These are phyloP conservation scores for Aureobasidium sp. DNA, from an alignment of 2,329 filamentous ascomycete species.

Conservation along the genomic window DNA sequence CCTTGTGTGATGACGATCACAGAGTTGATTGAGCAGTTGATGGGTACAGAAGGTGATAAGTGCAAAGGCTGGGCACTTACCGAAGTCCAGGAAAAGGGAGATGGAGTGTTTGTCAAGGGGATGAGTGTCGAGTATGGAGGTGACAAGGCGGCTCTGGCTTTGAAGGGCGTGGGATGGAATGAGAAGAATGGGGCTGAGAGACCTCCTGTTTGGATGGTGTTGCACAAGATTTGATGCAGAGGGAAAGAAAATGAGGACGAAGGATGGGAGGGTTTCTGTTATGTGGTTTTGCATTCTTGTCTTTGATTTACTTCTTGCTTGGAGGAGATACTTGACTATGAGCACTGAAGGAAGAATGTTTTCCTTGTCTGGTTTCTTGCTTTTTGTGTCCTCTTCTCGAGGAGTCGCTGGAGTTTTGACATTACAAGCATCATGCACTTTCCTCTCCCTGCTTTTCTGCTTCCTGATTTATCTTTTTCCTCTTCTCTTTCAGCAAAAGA, in stretches of 20 bases:
- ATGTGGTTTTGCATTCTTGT: not conserved
- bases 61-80: constrained; percentile 24
- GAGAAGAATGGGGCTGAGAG: constrained; percentile 20
- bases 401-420: no score
- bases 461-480: no score
- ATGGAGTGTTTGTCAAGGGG: constrained; percentile 23
- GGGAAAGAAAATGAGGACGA: not conserved
- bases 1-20: constrained; percentile 18
- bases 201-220: constrained; percentile 28
- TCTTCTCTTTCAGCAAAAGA: no score
- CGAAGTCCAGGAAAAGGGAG: constrained; percentile 25
- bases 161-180: constrained; percentile 25
- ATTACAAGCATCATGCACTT: no score
- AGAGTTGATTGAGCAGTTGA: constrained; percentile 24
- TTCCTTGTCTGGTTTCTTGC: no score
- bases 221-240: constrained; percentile 19
- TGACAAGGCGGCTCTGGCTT: constrained; percentile 21
- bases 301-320: no score
- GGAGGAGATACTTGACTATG: no score
- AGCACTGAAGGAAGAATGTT: no score
- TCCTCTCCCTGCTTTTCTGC: no score
- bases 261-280: not conserved
- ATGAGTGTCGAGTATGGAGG: constrained; percentile 20
- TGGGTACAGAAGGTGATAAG: constrained; percentile 14
- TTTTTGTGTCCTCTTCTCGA: no score